phyloP scores from a whole-genome alignment of 139 green algal species.

The Picochlorum sp. region DNA sequence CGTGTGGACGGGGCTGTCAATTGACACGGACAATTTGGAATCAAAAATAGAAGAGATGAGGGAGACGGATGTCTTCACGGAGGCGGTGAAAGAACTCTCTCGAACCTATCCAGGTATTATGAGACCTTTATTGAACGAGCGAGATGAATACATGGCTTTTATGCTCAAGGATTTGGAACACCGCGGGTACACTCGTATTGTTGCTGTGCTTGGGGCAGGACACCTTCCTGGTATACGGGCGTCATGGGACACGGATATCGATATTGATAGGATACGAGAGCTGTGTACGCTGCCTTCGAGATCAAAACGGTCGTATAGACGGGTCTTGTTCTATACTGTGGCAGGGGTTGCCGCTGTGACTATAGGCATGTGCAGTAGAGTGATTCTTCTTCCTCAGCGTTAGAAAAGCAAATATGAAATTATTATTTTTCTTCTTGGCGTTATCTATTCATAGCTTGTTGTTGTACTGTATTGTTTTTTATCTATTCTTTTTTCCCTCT shows the following conservation, averaged over 20 bases:
- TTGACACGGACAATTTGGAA: constrained; percentile 33
- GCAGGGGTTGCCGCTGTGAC: too few relatives aligned
- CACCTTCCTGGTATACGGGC: constrained; percentile 32
- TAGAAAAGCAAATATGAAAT: too few relatives aligned
- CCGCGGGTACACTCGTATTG: constrained; percentile 6
- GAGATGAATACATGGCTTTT: constrained; percentile 35
- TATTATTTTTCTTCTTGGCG: too few relatives aligned
- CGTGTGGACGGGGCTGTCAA: constrained; percentile 30
- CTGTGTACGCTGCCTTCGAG: not conserved
- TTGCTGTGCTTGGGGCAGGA: constrained; percentile 35
- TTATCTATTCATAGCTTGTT: too few relatives aligned
- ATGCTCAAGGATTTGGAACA: constrained; percentile 21
- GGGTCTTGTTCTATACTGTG: too few relatives aligned
- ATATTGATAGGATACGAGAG: constrained; percentile 24
- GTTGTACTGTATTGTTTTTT: too few relatives aligned
- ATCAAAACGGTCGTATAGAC: too few relatives aligned
- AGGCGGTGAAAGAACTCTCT: constrained; percentile 41
- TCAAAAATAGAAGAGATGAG: constrained; percentile 38
- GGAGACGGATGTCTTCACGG: constrained; percentile 32
- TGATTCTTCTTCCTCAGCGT: too few relatives aligned
- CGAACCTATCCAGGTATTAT: constrained; percentile 34
- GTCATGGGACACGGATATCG: constrained; percentile 32
- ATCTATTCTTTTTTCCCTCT: too few relatives aligned
- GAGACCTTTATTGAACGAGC: constrained; percentile 32
- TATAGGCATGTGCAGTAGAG: too few relatives aligned